Base-by-base conservation (phyloP, 257 asterid genomes). In the Solanum sejunctum region DNA sequence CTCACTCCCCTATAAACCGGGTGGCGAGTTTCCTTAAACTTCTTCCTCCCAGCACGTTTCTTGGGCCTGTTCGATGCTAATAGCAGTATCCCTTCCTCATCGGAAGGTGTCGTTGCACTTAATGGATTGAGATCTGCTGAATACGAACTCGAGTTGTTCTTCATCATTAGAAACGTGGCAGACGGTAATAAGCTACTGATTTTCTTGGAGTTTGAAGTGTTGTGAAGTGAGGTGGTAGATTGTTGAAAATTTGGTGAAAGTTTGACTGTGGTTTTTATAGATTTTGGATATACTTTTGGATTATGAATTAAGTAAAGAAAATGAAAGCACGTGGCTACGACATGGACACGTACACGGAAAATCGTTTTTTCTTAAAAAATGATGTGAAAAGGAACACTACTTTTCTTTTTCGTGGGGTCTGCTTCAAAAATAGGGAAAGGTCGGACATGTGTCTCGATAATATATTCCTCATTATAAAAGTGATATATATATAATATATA, bases 1-100 rank as follows among this genome's bases (percentile, higher is more conserved):
- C 92, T 82, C 21, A 89, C 84, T 45, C 92, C 92, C 41, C 89
- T 72, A n/a, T 87, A 89, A 0, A 89, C n/a, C 1, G 92, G 90
- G 23, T 89, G 92, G 6, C 81, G 81, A 73, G 81, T 73, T 45
- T 73, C 81, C 58, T 72, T 72, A 39, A 72, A 45, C 81, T 72
- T 72, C 81, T 72, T 72, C 10, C 81, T 45, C 13, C 81, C 57
- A 1, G 81, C 81, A 21, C 81, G 81, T 43, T 83, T 89, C 70
- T 87, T 89, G 0, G 89, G 92, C 47, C 8, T 39, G 55, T 41
- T 71, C 0, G 90, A 86, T 0, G 92, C 86, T 45, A 86, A 3
- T 73, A 73, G 10, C 8, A 64, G 17, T 12, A 23, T 23, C 23
- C 71, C 71, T 63, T 23, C 71, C 41, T 63, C 41, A 23, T 63